phyloP scores from a whole-genome alignment of 176 grass and related monocot species.

The Olyra latifolia region DNA sequence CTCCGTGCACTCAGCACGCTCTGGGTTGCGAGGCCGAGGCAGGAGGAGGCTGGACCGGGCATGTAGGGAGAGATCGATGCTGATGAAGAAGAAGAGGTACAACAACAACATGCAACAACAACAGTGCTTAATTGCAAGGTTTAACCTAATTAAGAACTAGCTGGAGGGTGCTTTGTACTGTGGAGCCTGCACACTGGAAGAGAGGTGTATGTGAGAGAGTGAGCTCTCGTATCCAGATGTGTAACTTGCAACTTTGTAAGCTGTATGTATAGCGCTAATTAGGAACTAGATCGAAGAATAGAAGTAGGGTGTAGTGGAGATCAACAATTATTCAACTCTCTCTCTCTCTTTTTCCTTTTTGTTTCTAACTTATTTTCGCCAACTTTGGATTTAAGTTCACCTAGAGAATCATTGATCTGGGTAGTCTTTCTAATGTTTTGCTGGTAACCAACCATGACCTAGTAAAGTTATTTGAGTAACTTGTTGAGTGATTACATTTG shows the following conservation, averaged over 20 bases:
- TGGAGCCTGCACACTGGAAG: constrained; percentile 25
- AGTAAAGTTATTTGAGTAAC: not conserved
- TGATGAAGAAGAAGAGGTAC: not conserved
- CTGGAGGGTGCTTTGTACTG: not conserved
- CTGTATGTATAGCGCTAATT: constrained; percentile 37
- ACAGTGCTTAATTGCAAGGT: constrained; percentile 11
- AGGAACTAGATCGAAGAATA: constrained; percentile 27
- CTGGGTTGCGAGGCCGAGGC: constrained; percentile 40
- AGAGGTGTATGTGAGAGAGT: not conserved
- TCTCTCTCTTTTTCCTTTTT: not conserved
- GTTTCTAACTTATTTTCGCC: constrained; percentile 21
- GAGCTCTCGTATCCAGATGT: constrained; percentile 29
- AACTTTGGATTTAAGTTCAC: constrained; percentile 1
- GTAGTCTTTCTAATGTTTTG: not conserved
- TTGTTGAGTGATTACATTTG: not conserved
- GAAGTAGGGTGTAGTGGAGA: constrained; percentile 21
- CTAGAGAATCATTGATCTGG: not conserved
- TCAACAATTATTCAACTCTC: not conserved
- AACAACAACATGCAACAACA: not conserved
- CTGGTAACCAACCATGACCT: not conserved
- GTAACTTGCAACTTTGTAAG: constrained; percentile 32
- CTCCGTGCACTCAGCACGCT: constrained; percentile 49
- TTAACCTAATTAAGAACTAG: constrained; percentile 3
- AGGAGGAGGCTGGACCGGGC: not conserved
- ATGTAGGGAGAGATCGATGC: not conserved